Evolutionary conservation across 768 basidiomycete genomes (phyloP).

Genomic region (Boletus sensibilis): DNA sequence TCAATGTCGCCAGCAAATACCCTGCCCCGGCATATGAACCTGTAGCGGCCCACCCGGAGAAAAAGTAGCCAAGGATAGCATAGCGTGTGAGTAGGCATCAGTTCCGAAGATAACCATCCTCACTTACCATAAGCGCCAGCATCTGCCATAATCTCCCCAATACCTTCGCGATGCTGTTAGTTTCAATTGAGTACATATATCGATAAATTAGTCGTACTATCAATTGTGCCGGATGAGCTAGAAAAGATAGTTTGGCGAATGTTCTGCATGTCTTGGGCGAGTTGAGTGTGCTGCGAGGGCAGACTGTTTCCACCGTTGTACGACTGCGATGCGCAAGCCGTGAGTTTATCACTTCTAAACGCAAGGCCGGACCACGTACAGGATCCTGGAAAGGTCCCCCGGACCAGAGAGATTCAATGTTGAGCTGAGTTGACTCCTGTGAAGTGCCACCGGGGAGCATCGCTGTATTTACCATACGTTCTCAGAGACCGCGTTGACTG

Average conservation of each 20-base stretch:
- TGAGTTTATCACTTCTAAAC: background rate
- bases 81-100: background rate
- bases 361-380: constrained; percentile 35
- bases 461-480: constrained; percentile 37
- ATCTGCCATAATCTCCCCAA: constrained; percentile 50
- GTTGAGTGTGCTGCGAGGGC: constrained; percentile 41
- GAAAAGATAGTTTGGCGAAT: constrained; percentile 59
- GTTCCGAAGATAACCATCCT: background rate
- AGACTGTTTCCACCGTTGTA: constrained; percentile 74
- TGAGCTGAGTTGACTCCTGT: constrained; percentile 63
- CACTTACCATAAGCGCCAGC: constrained; percentile 60
- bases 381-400: constrained; percentile 70
- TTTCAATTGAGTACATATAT: background rate
- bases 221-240: constrained; percentile 57
- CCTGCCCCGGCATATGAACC: constrained; percentile 72
- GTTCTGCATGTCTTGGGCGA: constrained; percentile 48
- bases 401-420: constrained; percentile 76
- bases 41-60: constrained; percentile 26
- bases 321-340: constrained; percentile 26
- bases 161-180: constrained; percentile 38
- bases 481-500: background rate
- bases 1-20: constrained; percentile 51
- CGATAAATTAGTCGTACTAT: constrained; percentile 36
- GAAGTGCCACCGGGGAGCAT: constrained; percentile 62
- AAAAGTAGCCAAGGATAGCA: background rate